phyloP scores from a whole-genome alignment of 345 rosid species.

The Corymbia maculata region DNA sequence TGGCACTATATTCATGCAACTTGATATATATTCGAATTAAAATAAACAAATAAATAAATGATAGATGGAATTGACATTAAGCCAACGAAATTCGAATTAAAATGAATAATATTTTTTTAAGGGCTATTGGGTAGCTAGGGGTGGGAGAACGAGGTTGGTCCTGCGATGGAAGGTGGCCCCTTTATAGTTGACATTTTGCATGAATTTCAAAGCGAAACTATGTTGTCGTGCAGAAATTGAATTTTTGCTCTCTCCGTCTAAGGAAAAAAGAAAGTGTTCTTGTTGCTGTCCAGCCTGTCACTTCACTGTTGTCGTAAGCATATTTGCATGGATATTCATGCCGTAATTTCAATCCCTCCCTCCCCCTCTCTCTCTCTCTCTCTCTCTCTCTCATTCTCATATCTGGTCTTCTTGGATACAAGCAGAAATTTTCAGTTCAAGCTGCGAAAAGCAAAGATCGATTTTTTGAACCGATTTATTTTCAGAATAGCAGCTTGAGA shows the following conservation, averaged over 20 bases:
- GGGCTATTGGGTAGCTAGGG: background rate
- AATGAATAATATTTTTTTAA: background rate
- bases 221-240: background rate
- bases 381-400: background rate
- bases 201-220: background rate
- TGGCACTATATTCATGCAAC: background rate
- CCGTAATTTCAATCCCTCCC: background rate
- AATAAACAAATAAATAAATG: background rate
- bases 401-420: background rate
- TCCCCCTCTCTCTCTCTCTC: background rate
- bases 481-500: background rate
- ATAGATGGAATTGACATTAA: background rate
- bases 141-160: background rate
- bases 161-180: background rate
- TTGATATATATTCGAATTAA: background rate
- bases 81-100: background rate
- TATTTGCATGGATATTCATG: background rate
- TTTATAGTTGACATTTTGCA: background rate
- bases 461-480: background rate
- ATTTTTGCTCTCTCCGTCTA: background rate
- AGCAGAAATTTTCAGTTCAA: background rate
- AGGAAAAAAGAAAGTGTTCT: background rate
- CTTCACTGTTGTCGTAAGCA: background rate
- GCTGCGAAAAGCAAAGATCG: background rate
- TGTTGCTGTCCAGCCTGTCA: background rate